Evolutionary conservation across 1,139 yeast species (phyloP).

Genomic region (Sporopachydermia cereana): DNA sequence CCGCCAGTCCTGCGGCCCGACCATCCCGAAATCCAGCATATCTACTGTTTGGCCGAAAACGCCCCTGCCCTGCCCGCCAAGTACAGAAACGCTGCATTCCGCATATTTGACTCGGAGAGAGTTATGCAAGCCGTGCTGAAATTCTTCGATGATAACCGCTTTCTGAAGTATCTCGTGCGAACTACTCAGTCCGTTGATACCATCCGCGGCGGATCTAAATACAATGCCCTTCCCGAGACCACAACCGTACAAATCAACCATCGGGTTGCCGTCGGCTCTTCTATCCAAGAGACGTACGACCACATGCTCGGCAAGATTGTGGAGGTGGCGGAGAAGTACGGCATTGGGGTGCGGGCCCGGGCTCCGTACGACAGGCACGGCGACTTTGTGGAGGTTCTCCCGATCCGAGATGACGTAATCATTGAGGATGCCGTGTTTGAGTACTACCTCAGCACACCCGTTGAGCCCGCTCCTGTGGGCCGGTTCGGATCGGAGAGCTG

Average conservation of each 20-base stretch:
- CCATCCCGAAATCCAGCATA: conserved; percentile 37
- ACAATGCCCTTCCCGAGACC: conserved; percentile 66
- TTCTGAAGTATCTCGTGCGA: conserved; percentile 33
- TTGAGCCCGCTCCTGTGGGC: conserved; percentile 53
- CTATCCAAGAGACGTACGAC: conserved; percentile 29
- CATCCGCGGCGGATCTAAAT: conserved; percentile 56
- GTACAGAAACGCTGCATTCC: conserved; percentile 11
- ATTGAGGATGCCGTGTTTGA: conserved; percentile 28
- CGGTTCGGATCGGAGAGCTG: conserved; percentile 38
- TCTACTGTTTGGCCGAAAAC: conserved; percentile 39
- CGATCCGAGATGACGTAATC: conserved; percentile 13
- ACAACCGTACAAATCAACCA: conserved; percentile 46
- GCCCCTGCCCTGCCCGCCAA: conserved; percentile 17
- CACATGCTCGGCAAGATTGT: conserved; percentile 29
- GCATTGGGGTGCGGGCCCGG: conserved; percentile 32
- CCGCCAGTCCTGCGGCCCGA: conserved; percentile 30
- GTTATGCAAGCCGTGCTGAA: conserved; percentile 10
- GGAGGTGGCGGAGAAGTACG: conserved; percentile 33
- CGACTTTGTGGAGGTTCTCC: conserved; percentile 10
- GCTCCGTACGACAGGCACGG: conserved; percentile 21
- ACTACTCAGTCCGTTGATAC: conserved; percentile 66
- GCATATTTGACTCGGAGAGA: conserved; percentile 9
- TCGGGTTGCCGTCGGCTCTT: conserved; percentile 43
- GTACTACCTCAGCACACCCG: conserved; percentile 23
- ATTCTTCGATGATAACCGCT: conserved; percentile 8